Conservation (phyloP, 2,329 filamentous ascomycete species). For the Chaetomiaceae sp. region DNA sequence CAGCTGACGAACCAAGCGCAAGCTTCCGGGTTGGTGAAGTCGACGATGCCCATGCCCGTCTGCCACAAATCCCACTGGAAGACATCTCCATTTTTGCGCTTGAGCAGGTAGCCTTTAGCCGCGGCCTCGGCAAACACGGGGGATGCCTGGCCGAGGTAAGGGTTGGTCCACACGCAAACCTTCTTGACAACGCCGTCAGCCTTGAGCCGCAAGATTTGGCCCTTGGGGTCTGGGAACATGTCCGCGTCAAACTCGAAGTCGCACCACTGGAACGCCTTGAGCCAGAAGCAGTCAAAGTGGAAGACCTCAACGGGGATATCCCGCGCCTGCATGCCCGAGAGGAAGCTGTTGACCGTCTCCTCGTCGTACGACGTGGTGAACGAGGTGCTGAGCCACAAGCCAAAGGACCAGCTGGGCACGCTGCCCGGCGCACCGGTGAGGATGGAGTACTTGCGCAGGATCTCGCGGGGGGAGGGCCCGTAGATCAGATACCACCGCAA, state of each 20-base stretch:
- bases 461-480: slow-evolving; percentile 65
- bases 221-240: slow-evolving; percentile 63
- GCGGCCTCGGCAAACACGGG: slow-evolving; percentile 60
- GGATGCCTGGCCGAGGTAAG: slow-evolving; percentile 66
- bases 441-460: slow-evolving; percentile 61
- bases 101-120: slow-evolving; percentile 63
- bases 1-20: slow-evolving; percentile 60
- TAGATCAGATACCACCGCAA: slow-evolving; percentile 72
- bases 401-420: slow-evolving; percentile 70
- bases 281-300: slow-evolving; percentile 76
- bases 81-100: slow-evolving; percentile 62
- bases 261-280: slow-evolving; percentile 70
- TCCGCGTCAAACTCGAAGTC: slow-evolving; percentile 67
- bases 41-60: slow-evolving; percentile 68
- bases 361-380: slow-evolving; percentile 73
- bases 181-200: slow-evolving; percentile 55
- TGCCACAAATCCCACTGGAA: slow-evolving; percentile 79
- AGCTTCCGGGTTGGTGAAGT: slow-evolving; percentile 69
- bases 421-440: slow-evolving; percentile 61
- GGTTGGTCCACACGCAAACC: slow-evolving; percentile 73
- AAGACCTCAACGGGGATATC: slow-evolving; percentile 66
- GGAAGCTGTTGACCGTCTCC: slow-evolving; percentile 60
- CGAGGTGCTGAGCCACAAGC: slow-evolving; percentile 71
- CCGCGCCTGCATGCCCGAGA: slow-evolving; percentile 62
- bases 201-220: slow-evolving; percentile 60